Base-by-base conservation (phyloP, 345 rosid genomes). In the Melastoma malabathricum region DNA sequence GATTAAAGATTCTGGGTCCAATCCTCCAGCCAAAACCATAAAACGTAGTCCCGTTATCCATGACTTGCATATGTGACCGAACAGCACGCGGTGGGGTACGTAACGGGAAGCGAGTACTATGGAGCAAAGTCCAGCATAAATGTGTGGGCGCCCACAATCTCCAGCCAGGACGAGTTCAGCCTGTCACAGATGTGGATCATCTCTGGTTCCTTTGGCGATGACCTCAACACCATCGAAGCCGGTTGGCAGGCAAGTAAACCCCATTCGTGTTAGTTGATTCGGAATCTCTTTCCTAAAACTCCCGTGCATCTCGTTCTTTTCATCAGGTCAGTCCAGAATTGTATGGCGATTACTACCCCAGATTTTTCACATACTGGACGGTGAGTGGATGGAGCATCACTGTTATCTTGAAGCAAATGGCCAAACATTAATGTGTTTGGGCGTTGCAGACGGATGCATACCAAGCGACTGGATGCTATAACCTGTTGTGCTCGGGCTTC, bases 71-170 rank as follows among this genome's bases (percentile, higher is more conserved):
- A n/a, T n/a, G n/a, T n/a, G n/a, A n/a, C n/a, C n/a, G n/a, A n/a
- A 60, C 79, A 92, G 99, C 99, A 93, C 68, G 97, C 99, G 56
- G 99, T 93, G 39, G 99, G 97, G 50, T 93, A 81, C 64, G 99
- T 79, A 65, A 72, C 44, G 25, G 99, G 99, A 25, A 84, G 72
- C 18, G 80, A 83, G 58, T 93, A 88, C 50, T 93, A 88, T 46
- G 99, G 99, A 60, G 99, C 97, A 50, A 93, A 88, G 67, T 97
- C 95, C 2, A 85, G 94, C 67, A 79, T 93, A 43, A 93, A 85
- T 64, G 99, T 93, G 57, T 93, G 99, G 99, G 67, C 89, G 18
- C 99, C 99, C 9, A 62, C 48, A 10, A 97, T 93, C 15, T 44
- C 69, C 2, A 84, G 75, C 64, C 90, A 76, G 49, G 75, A 85